Base-by-base conservation (phyloP, 208 protist species). In the Perkinsela sp. region DNA sequence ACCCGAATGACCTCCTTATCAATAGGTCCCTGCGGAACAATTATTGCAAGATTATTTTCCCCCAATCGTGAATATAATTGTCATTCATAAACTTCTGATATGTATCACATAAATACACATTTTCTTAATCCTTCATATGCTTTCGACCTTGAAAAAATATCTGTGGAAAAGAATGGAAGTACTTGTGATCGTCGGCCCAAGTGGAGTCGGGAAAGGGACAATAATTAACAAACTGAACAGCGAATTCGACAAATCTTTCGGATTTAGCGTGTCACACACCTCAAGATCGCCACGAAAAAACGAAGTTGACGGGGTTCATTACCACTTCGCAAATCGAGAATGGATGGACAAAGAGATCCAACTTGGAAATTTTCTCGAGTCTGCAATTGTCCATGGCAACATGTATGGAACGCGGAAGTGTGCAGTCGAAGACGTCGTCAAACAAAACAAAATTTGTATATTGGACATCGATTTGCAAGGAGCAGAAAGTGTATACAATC, bases 401-500 rank as follows among this genome's bases (percentile, higher is more conserved):
- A 76, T 90, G 66, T 96, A 96, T 78, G 93, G 93, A 67, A 96
- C 93, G n/a, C 81, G 75, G 48, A 74, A 83, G 29, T 75, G 70
- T 1, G 85, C 88, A 1, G 80, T 96, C 28, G 68, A 81, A 13
- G 71, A 72, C 16, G 89, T 95, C 15, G 71, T 76, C 30, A 72
- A 77, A 22, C 65, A 73, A 13, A 83, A 83, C 30, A 88, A 85
- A 71, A 70, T 85, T 2, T 91, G 85, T 69, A 72, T 93, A 29
- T 70, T 94, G n/a, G 89, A 94, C 74, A 83, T 94, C 6, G 89
- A 94, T 78, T 80, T 94, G 30, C 80, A 94, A 71, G 89, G 89
- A 0, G 88, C 86, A 16, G 70, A 88, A 75, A 85, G 67, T 69
- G 71, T 74, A n/a, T 57, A 57, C 40, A 57, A 57, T 22, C 40